phyloP scores from a whole-genome alignment of 768 basidiomycete genomes.

The Clitopilus hobsonii region DNA sequence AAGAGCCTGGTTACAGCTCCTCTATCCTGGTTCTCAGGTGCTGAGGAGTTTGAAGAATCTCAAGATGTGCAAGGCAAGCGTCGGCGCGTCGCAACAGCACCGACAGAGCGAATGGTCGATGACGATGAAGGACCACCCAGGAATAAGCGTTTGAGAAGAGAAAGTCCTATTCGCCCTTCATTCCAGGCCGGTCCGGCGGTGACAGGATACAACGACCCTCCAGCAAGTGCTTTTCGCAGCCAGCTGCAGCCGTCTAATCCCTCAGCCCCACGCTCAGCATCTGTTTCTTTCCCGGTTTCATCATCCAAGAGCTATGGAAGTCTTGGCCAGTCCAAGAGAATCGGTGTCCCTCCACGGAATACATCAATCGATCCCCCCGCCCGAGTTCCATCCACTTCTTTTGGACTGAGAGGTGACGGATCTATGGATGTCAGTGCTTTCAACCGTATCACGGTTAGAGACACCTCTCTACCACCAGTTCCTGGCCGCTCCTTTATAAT shows the following conservation, averaged over 20 bases:
- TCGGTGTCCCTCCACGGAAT: conserved; percentile 34
- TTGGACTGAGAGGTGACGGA: conserved; percentile 42
- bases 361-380: conserved; percentile 71
- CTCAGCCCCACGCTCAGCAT: not conserved
- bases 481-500: conserved; percentile 51
- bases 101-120: conserved; percentile 25
- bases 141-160: conserved; percentile 50
- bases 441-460: conserved; percentile 26
- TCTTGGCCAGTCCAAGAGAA: not conserved
- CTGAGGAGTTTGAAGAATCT: conserved; percentile 44
- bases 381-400: conserved; percentile 29
- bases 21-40: conserved; percentile 49
- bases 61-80: conserved; percentile 52
- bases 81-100: conserved; percentile 33
- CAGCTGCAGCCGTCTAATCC: conserved; percentile 7
- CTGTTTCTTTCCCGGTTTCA: not conserved
- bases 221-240: conserved; percentile 19
- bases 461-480: conserved; percentile 43
- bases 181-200: conserved; percentile 19
- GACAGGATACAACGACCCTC: conserved; percentile 47
- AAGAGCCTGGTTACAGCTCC: conserved; percentile 66
- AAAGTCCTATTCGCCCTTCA: conserved; percentile 40
- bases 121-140: conserved; percentile 27
- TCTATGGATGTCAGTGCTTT: conserved; percentile 27
- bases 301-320: not conserved